A percentile compares a stretch with the other conserved stretches of the same genome.
These are phyloP conservation scores for Beauveria scarabaeidicola DNA, from an alignment of 2,329 filamentous ascomycete genomes.

Conservation along the genomic window DNA sequence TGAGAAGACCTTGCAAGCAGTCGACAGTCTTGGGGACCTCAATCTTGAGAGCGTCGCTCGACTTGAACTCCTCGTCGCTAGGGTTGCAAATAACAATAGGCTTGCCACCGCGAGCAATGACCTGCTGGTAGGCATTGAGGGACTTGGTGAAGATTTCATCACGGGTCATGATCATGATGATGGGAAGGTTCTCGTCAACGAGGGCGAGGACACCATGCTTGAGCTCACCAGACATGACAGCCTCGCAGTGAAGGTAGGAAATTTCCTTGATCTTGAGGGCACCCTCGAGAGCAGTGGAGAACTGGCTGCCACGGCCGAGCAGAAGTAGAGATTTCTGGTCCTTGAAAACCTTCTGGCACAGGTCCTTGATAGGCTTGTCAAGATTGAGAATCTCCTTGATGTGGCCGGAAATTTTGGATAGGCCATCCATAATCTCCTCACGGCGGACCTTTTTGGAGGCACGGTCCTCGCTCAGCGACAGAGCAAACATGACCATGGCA, in stretches of 20 bases:
- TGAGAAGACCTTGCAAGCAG: constrained; percentile 89
- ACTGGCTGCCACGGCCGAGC: constrained; percentile 90
- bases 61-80: constrained; percentile 78
- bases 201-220: constrained; percentile 98
- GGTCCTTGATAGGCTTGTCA: constrained; percentile 86
- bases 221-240: constrained; percentile 98
- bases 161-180: constrained; percentile 98
- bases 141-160: constrained; percentile 97
- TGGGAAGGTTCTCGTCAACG: constrained; percentile 95
- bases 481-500: constrained; percentile 99
- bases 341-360: constrained; percentile 89
- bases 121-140: constrained; percentile 99
- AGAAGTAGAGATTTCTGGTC: constrained; percentile 94
- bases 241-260: constrained; percentile 98
- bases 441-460: constrained; percentile 88
- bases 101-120: constrained; percentile 90
- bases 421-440: constrained; percentile 92
- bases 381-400: constrained; percentile 88
- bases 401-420: constrained; percentile 78
- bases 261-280: constrained; percentile 99
- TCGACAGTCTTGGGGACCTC: constrained; percentile 96
- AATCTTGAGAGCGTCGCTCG: constrained; percentile 88
- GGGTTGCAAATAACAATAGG: constrained; percentile 98
- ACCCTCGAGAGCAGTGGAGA: constrained; percentile 92
- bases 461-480: constrained; percentile 92